Evolutionary conservation across 345 rosid species (phyloP).

Genomic region (Eucalyptus erythrocorys): DNA sequence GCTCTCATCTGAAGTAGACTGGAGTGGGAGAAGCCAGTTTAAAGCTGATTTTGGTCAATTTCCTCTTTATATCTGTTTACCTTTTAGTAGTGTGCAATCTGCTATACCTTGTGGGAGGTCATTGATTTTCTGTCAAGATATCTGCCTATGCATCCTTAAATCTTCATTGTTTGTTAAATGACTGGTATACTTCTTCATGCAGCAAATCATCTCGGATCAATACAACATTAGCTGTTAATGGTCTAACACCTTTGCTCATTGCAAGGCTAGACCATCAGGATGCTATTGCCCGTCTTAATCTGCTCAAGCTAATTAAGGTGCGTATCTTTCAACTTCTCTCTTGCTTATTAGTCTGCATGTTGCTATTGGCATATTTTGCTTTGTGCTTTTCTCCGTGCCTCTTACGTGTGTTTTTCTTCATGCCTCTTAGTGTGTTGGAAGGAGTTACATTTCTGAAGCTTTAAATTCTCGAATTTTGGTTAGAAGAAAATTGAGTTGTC

Average conservation of each 20-base stretch:
- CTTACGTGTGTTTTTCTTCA: not conserved
- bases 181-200: constrained; percentile 7
- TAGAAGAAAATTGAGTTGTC: not conserved
- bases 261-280: constrained; percentile 91
- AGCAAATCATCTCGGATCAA: constrained; percentile 94
- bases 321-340: not conserved
- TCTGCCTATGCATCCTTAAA: not conserved
- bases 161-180: not conserved
- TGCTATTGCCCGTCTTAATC: constrained; percentile 93
- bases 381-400: not conserved
- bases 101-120: not conserved
- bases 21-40: not conserved
- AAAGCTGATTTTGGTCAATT: not conserved
- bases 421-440: not conserved
- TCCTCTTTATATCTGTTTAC: not conserved
- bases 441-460: not conserved
- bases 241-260: constrained; percentile 84
- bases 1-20: not conserved
- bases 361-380: not conserved
- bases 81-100: not conserved
- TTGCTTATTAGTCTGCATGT: not conserved
- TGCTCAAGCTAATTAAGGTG: constrained; percentile 91
- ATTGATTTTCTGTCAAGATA: not conserved
- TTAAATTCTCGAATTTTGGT: not conserved
- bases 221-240: constrained; percentile 91